These are phyloP conservation scores for Lactarius psammicola DNA, from an alignment of 768 basidiomycete genomes.

Conservation along the genomic window DNA sequence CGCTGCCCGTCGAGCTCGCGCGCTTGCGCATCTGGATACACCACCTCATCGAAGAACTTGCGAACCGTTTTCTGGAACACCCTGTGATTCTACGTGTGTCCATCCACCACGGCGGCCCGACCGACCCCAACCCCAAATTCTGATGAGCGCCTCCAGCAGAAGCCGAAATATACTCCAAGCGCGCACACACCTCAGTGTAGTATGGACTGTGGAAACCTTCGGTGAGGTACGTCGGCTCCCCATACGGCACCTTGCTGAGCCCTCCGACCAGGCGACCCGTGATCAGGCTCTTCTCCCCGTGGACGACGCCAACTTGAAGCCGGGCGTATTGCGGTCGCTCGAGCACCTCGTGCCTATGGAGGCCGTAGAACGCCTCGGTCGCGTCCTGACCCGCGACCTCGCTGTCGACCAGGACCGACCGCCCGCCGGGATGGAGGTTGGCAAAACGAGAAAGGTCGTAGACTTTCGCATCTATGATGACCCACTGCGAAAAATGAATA, in stretches of 20 bases:
- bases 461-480: slow-evolving; percentile 77
- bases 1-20: slow-evolving; percentile 88
- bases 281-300: slow-evolving; percentile 58
- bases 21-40: slow-evolving; percentile 50
- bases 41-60: slow-evolving; percentile 64
- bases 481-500: slow-evolving; percentile 60
- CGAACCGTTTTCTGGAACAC: slow-evolving; percentile 58
- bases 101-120: slow-evolving; percentile 47
- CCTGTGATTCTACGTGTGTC: slow-evolving; percentile 59
- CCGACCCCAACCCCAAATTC: slow-evolving; percentile 50
- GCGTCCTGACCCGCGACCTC: slow-evolving; percentile 68
- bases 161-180: not conserved
- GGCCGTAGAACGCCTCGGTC: slow-evolving; percentile 80
- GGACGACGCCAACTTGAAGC: slow-evolving; percentile 65
- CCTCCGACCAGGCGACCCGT: slow-evolving; percentile 50
- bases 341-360: slow-evolving; percentile 83
- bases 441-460: slow-evolving; percentile 82
- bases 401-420: slow-evolving; percentile 59
- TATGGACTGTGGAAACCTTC: slow-evolving; percentile 71
- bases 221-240: slow-evolving; percentile 79
- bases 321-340: slow-evolving; percentile 67
- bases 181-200: slow-evolving; percentile 57
- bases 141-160: not conserved
- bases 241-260: slow-evolving; percentile 75
- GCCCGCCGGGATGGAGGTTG: slow-evolving; percentile 82